Evolutionary conservation across 345 rosid genomes (phyloP).

Genomic region (Ceriops decandra): DNA sequence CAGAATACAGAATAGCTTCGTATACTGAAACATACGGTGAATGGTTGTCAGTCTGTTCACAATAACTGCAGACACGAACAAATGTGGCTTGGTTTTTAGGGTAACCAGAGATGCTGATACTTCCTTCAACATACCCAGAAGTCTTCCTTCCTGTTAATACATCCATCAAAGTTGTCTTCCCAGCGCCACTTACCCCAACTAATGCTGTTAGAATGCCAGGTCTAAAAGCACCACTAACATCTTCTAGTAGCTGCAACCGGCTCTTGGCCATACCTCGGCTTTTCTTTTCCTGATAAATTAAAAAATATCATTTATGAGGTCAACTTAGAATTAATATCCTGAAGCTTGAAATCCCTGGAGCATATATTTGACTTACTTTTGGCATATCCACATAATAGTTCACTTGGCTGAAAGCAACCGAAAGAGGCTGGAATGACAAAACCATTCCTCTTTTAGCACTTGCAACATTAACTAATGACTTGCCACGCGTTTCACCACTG

Average conservation of each 20-base stretch:
- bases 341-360: not conserved
- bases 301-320: not conserved
- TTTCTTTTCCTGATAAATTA: not conserved
- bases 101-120: not conserved
- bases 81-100: not conserved
- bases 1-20: not conserved
- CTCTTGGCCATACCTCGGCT: not conserved
- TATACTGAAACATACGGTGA: not conserved
- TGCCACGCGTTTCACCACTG: not conserved
- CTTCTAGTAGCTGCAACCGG: not conserved
- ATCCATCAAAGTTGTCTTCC: constrained; percentile 1
- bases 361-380: not conserved
- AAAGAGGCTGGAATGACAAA: not conserved
- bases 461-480: not conserved
- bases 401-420: not conserved
- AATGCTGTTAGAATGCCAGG: not conserved
- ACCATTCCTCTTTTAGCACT: not conserved
- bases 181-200: not conserved
- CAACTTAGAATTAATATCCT: not conserved
- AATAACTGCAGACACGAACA: not conserved
- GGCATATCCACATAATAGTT: not conserved
- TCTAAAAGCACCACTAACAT: not conserved
- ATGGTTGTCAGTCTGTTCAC: not conserved
- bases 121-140: not conserved
- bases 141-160: not conserved